Base-by-base conservation (phyloP, 2,329 filamentous ascomycete species). In the Colletotrichum acutatum region DNA sequence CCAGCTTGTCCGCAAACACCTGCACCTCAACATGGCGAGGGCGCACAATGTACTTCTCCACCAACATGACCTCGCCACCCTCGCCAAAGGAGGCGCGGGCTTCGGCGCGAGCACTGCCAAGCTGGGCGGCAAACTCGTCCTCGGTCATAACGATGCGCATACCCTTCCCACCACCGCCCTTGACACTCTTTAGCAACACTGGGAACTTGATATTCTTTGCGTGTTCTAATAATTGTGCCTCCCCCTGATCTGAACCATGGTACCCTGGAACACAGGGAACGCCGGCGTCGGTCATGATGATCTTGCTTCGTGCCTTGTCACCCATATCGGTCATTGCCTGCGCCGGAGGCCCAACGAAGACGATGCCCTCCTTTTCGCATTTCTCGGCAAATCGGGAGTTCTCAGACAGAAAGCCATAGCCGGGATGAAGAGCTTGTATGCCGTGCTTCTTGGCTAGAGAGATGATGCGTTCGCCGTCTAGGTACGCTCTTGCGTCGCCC, bases 211-310 rank as follows among this genome's bases (percentile, higher is more conserved):
- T 86, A 75, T 93, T 90, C 77, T 89, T 90, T 8, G 97, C 96
- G 80, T 96, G 91, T 11, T 86, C 84, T 68, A 94, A 80, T 30
- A 92, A 81, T 76, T 90, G 83, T 68, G 84, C 82, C 59, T 89
- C 86, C 61, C 93, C 90, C 84, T 99, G 97, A 65, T 98, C 94
- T 1, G 87, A 79, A 22, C 97, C 97, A 81, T 98, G 97, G 79
- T 99, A 99, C 0, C 97, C 97, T 0, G 97, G 97, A 61, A 99
- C 97, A 79, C 97, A 98, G 5, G 95, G 95, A 4, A 99, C 97
- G 9, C 95, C 95, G n/a, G 97, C 96, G 5, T 91, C 91, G 42
- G 90, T 95, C 97, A 99, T 98, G 80, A 99, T 98, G 80, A 98
- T 94, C 83, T 99, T 99, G 65, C 94, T 97, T 72, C 93, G 89